Percentiles rank a stretch among this genome's conserved stretches.
These are phyloP conservation scores for Serendipita vermifera DNA, from an alignment of 768 basidiomycete genomes.

Conservation along the genomic window DNA sequence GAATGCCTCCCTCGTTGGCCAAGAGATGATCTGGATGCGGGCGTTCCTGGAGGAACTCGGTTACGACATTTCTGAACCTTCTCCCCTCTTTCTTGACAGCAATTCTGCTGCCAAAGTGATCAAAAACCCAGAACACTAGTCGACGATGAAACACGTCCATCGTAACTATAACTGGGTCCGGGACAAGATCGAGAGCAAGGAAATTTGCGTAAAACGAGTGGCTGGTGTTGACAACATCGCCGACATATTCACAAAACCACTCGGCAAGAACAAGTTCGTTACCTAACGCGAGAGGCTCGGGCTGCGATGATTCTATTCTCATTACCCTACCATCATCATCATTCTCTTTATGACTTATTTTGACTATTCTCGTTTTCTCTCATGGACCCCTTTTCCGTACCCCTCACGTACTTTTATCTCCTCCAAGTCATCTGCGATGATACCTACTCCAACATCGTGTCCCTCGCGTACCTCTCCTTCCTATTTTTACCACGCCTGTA, in stretches of 20 bases:
- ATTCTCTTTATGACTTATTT: background rate
- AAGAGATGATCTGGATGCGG: slow-evolving; percentile 11
- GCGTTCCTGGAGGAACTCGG: slow-evolving; percentile 10
- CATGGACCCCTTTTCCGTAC: too few relatives aligned
- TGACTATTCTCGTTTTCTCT: background rate
- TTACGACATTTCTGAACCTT: background rate
- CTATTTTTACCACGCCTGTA: too few relatives aligned
- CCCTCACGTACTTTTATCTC: too few relatives aligned
- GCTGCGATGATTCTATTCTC: background rate
- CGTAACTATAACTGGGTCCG: slow-evolving; percentile 19
- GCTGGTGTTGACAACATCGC: slow-evolving; percentile 16
- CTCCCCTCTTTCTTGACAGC: slow-evolving; percentile 14
- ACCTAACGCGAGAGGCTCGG: background rate
- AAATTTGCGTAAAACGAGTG: slow-evolving; percentile 13
- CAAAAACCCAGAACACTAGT: slow-evolving; percentile 16
- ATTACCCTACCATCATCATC: background rate
- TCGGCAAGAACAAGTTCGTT: background rate
- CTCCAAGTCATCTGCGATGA: too few relatives aligned
- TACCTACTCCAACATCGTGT: too few relatives aligned
- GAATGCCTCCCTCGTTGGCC: slow-evolving; percentile 12
- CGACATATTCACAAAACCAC: slow-evolving; percentile 19
- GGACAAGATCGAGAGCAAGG: slow-evolving; percentile 13
- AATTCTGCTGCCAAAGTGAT: slow-evolving; percentile 14
- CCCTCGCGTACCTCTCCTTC: too few relatives aligned
- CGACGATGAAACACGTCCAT: slow-evolving; percentile 20